Conservation (phyloP, 805 yeast species). For the Cyberlindnera veronae region DNA sequence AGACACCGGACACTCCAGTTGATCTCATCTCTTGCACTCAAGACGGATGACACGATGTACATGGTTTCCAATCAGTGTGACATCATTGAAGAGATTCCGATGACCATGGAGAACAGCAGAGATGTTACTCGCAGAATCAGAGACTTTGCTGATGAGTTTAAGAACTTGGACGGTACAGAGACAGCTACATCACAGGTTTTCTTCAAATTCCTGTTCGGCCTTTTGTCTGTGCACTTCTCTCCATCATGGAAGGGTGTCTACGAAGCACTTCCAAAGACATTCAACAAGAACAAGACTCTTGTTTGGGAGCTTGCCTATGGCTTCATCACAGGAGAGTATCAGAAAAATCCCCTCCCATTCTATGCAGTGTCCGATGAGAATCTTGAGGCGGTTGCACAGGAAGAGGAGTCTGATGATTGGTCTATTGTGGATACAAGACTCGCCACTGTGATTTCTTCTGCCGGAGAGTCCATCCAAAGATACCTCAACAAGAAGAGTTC, state of each 20-base stretch:
- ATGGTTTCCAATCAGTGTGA: slow-evolving; percentile 46
- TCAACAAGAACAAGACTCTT: slow-evolving; percentile 36
- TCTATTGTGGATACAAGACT: slow-evolving; percentile 21
- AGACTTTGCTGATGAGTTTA: slow-evolving; percentile 44
- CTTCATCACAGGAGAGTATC: slow-evolving; percentile 28
- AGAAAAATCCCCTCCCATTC: slow-evolving; percentile 3
- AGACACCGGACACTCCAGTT: slow-evolving; percentile 53
- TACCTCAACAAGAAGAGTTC: slow-evolving; percentile 14
- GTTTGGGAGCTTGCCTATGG: slow-evolving; percentile 55
- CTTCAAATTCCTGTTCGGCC: slow-evolving; percentile 59
- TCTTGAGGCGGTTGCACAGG: slow-evolving; percentile 13
- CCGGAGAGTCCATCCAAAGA: slow-evolving; percentile 6
- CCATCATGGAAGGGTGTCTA: slow-evolving; percentile 82
- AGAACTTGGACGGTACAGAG: slow-evolving; percentile 27
- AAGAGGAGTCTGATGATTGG: slow-evolving; percentile 14
- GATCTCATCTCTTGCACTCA: slow-evolving; percentile 31
- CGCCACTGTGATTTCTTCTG: slow-evolving; percentile 10
- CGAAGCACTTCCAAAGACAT: slow-evolving; percentile 52
- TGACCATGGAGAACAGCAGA: slow-evolving; percentile 65
- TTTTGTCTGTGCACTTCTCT: slow-evolving; percentile 68
- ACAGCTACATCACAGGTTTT: slow-evolving; percentile 31
- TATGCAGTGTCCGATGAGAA: slow-evolving; percentile 9
- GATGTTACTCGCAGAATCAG: slow-evolving; percentile 71
- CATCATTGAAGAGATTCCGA: slow-evolving; percentile 69
- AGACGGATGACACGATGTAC: slow-evolving; percentile 32